phyloP scores from a whole-genome alignment of 148 eudicot genomes.

The Polygonum maritimum region DNA sequence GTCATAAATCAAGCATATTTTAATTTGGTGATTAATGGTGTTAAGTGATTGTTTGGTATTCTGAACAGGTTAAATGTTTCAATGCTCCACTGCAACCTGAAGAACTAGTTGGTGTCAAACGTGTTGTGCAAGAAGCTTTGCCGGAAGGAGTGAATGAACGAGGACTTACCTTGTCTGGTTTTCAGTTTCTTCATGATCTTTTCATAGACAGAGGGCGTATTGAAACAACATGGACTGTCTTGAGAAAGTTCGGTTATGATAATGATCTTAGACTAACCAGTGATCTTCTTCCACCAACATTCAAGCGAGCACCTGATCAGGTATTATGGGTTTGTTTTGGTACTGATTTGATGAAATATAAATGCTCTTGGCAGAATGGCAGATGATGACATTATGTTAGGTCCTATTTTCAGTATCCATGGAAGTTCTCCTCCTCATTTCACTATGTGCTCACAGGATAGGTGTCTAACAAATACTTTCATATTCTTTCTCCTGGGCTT shows the following conservation, averaged over 20 bases:
- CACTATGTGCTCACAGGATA: not conserved
- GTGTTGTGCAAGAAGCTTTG: slow-evolving; percentile 86
- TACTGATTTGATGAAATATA: not conserved
- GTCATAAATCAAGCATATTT: not conserved
- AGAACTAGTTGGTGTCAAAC: slow-evolving; percentile 82
- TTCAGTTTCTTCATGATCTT: slow-evolving; percentile 75
- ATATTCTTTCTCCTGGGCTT: not conserved
- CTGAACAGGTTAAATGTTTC: slow-evolving; percentile 78
- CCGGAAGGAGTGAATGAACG: slow-evolving; percentile 76
- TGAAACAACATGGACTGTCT: slow-evolving; percentile 93
- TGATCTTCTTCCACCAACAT: slow-evolving; percentile 62
- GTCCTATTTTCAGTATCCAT: not conserved
- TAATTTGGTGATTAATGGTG: not conserved
- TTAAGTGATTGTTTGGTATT: slow-evolving; percentile 4
- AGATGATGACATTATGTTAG: not conserved
- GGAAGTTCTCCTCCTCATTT: not conserved
- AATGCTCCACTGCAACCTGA: slow-evolving; percentile 89
- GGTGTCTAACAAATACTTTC: not conserved
- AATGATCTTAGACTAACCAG: slow-evolving; percentile 72
- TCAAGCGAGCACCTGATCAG: slow-evolving; percentile 79
- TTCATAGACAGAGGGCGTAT: slow-evolving; percentile 91
- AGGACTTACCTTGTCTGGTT: slow-evolving; percentile 88
- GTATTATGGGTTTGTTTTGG: slow-evolving; percentile 17
- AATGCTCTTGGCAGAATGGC: not conserved
- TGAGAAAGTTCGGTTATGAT: slow-evolving; percentile 85